Conservation (phyloP, 2,329 filamentous ascomycete genomes). For the Pseudonectria buxi region DNA sequence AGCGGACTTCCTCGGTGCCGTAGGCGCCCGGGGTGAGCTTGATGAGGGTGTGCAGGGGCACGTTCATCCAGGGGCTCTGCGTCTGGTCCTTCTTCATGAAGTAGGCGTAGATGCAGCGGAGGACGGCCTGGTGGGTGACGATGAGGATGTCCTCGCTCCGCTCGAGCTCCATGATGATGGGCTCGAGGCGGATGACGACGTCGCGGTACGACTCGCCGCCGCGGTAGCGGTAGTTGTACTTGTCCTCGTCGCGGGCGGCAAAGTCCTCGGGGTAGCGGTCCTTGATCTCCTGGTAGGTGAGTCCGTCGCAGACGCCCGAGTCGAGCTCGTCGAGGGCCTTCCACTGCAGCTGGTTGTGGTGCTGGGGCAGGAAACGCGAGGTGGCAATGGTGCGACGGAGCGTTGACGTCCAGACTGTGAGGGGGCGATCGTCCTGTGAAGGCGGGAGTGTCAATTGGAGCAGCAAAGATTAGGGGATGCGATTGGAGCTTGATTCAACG, state of each 20-base stretch:
- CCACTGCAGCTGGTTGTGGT: slow-evolving; percentile 95
- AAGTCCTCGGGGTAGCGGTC: slow-evolving; percentile 91
- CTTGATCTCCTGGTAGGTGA: slow-evolving; percentile 94
- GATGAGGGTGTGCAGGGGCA: slow-evolving; percentile 91
- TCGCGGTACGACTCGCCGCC: slow-evolving; percentile 94
- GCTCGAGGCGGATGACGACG: slow-evolving; percentile 93
- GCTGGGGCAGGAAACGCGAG: slow-evolving; percentile 68
- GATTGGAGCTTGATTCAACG: slow-evolving; percentile 26
- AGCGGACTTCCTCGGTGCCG: slow-evolving; percentile 81
- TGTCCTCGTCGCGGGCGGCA: slow-evolving; percentile 90
- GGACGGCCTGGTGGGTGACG: slow-evolving; percentile 92
- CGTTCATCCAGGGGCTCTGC: slow-evolving; percentile 96
- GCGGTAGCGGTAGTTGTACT: slow-evolving; percentile 98
- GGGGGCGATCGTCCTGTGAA: slow-evolving; percentile 48
- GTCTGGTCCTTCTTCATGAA: slow-evolving; percentile 97
- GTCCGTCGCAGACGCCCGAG: slow-evolving; percentile 89
- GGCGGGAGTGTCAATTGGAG: slow-evolving; percentile 6
- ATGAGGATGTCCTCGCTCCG: slow-evolving; percentile 95
- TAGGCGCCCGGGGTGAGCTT: slow-evolving; percentile 94
- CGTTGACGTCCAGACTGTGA: slow-evolving; percentile 58
- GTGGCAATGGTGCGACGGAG: slow-evolving; percentile 84
- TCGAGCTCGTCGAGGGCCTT: slow-evolving; percentile 97
- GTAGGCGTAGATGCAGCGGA: slow-evolving; percentile 96
- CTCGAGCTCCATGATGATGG: slow-evolving; percentile 99
- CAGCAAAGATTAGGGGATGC: not conserved